phyloP scores from a whole-genome alignment of 768 basidiomycete species.

The Strobilomyces confusus region DNA sequence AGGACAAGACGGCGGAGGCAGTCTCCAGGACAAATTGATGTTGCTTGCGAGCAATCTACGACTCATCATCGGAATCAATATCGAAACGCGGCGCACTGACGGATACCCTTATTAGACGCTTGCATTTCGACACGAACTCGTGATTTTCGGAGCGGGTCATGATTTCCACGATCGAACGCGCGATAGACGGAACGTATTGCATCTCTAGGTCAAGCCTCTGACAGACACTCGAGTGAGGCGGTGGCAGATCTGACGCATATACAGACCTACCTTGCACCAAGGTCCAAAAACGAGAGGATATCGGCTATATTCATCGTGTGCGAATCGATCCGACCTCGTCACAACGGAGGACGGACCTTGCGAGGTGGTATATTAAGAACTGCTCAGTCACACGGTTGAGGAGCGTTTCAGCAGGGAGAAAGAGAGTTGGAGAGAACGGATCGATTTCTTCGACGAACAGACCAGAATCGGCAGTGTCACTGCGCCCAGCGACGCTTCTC shows the following conservation, averaged over 20 bases:
- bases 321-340: constrained; percentile 7
- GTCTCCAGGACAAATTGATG: constrained; percentile 26
- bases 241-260: constrained; percentile 5
- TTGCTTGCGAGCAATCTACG: constrained; percentile 22
- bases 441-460: constrained; percentile 32
- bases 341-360: constrained; percentile 41
- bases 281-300: constrained; percentile 77
- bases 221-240: background rate
- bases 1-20: constrained; percentile 28
- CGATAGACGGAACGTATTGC: constrained; percentile 44
- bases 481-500: constrained; percentile 18
- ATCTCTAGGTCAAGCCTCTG: constrained; percentile 60
- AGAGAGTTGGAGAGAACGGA: constrained; percentile 53
- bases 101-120: constrained; percentile 46
- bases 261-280: constrained; percentile 51
- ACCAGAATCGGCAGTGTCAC: constrained; percentile 10
- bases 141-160: constrained; percentile 48
- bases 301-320: constrained; percentile 40
- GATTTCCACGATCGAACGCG: constrained; percentile 47
- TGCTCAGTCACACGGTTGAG: constrained; percentile 51
- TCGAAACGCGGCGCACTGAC: background rate
- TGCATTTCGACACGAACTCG: constrained; percentile 43
- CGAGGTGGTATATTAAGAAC: constrained; percentile 55
- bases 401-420: constrained; percentile 50
- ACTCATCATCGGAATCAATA: constrained; percentile 14